Conservation (phyloP, 768 basidiomycete genomes). For the Leccinum obscurum region DNA sequence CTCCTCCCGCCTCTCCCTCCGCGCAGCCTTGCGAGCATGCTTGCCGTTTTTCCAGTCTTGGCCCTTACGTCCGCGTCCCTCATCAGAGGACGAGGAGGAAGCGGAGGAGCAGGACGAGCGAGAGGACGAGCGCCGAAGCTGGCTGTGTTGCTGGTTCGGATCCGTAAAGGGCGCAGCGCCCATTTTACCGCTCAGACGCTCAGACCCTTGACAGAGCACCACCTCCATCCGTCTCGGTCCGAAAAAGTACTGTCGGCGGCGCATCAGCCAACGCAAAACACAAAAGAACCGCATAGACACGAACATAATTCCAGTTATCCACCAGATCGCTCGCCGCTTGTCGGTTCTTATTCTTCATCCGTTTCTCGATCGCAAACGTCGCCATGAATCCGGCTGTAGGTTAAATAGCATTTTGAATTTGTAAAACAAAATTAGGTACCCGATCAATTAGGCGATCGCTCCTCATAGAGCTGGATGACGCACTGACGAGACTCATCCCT, state of each 20-base stretch:
- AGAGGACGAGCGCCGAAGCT: not conserved
- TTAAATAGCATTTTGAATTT: not conserved
- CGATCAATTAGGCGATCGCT: not conserved
- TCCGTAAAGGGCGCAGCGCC: slow-evolving; percentile 26
- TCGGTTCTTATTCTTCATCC: slow-evolving; percentile 39
- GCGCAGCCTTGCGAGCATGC: not conserved
- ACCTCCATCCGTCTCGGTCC: slow-evolving; percentile 45
- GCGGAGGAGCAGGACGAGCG: not conserved
- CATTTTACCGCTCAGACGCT: slow-evolving; percentile 29
- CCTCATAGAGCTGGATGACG: not conserved
- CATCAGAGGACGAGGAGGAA: slow-evolving; percentile 1
- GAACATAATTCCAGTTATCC: slow-evolving; percentile 53
- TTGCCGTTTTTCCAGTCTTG: not conserved
- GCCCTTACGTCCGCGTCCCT: not conserved
- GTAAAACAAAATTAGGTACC: not conserved
- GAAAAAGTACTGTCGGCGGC: slow-evolving; percentile 44
- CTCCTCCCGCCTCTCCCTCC: slow-evolving; percentile 15
- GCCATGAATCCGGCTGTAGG: slow-evolving; percentile 20
- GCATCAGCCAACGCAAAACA: not conserved
- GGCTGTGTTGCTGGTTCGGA: slow-evolving; percentile 20
- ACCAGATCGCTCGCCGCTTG: slow-evolving; percentile 42
- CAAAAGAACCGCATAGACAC: not conserved
- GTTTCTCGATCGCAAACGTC: slow-evolving; percentile 18
- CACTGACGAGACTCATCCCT: slow-evolving; percentile 29
- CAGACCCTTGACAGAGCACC: slow-evolving; percentile 35